Conservation (phyloP, 176 grass and related monocot genomes). For the Aegilops sharonensis region DNA sequence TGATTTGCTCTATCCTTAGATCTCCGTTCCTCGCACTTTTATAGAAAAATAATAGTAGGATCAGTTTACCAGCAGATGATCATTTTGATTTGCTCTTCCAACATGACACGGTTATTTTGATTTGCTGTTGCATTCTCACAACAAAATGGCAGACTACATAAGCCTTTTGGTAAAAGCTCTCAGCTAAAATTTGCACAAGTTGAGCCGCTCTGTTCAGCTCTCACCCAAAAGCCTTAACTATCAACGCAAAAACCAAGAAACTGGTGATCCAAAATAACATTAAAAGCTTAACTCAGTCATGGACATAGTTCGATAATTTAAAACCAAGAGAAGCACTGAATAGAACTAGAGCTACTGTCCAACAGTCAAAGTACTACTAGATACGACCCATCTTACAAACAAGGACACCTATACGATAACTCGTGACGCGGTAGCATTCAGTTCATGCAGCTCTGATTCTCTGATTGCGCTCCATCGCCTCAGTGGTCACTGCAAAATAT, state of each 20-base stretch:
- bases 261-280: background rate
- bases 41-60: no score
- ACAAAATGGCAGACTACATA: no score
- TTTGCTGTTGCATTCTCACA: no score
- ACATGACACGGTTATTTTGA: no score
- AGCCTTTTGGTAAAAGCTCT: no score
- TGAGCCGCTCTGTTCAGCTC: no score
- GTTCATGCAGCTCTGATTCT: background rate
- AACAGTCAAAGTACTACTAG: background rate
- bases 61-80: no score
- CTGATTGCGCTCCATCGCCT: background rate
- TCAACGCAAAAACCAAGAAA: background rate
- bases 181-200: no score
- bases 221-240: background rate
- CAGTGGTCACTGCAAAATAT: constrained; percentile 34
- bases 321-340: background rate
- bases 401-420: background rate
- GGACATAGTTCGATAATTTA: background rate
- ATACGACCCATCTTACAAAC: background rate
- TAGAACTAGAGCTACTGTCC: constrained; percentile 5
- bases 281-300: background rate
- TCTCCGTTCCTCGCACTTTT: no score
- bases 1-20: no score
- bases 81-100: no score
- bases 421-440: background rate